Conservation (phyloP, 768 basidiomycete genomes). For the Piloderma croceum region DNA sequence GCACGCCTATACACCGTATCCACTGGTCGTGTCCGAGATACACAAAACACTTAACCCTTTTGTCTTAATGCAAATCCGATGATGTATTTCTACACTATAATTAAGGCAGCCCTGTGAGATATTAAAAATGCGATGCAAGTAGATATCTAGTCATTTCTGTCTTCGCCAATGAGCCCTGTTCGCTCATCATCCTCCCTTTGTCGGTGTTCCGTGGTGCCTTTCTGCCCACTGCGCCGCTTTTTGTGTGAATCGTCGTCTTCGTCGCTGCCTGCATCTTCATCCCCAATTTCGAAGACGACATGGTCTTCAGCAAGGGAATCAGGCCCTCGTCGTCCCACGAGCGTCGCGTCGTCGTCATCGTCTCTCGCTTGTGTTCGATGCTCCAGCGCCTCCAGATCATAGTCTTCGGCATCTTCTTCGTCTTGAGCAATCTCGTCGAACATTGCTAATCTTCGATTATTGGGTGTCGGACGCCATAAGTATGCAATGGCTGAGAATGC, state of each 20-base stretch:
- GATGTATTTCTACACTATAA: background rate
- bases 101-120: slow-evolving; percentile 10
- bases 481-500: slow-evolving; percentile 79
- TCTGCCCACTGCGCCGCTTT: slow-evolving; percentile 36
- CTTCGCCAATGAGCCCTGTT: slow-evolving; percentile 54
- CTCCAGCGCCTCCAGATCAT: slow-evolving; percentile 76
- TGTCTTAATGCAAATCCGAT: too few species aligned
- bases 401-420: slow-evolving; percentile 90
- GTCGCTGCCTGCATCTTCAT: slow-evolving; percentile 65
- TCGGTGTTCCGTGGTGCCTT: slow-evolving; percentile 39
- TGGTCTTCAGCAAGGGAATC: slow-evolving; percentile 53
- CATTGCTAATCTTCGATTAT: slow-evolving; percentile 92
- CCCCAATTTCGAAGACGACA: slow-evolving; percentile 89
- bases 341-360: slow-evolving; percentile 66
- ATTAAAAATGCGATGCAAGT: slow-evolving; percentile 8
- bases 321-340: slow-evolving; percentile 56
- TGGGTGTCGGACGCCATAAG: slow-evolving; percentile 89
- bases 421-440: slow-evolving; percentile 95
- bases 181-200: slow-evolving; percentile 52
- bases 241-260: slow-evolving; percentile 56
- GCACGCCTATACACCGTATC: slow-evolving; percentile 83
- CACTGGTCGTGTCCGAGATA: slow-evolving; percentile 77
- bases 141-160: slow-evolving; percentile 31
- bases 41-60: background rate
- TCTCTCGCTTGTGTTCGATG: slow-evolving; percentile 44